phyloP scores from a whole-genome alignment of 2,329 filamentous ascomycete species.

The Pseudocercospora cruenta region DNA sequence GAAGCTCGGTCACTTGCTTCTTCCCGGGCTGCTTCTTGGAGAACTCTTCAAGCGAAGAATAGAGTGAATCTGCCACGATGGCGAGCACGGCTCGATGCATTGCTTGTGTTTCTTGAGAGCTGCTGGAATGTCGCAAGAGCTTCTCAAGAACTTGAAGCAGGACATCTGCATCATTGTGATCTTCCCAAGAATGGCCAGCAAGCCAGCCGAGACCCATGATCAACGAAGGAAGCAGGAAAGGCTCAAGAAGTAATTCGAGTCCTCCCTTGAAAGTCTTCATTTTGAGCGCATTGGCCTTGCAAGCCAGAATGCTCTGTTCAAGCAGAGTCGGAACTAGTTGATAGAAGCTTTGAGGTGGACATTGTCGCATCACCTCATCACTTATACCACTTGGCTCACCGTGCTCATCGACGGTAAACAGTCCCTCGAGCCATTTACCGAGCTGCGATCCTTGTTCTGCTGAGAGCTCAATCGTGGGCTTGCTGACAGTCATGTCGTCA shows the following conservation, averaged over 20 bases:
- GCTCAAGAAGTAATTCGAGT: slow-evolving; percentile 78
- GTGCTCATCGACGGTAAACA: slow-evolving; percentile 70
- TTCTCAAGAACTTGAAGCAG: slow-evolving; percentile 73
- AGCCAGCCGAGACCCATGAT: slow-evolving; percentile 75
- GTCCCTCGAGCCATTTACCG: slow-evolving; percentile 73
- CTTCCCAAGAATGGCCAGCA: slow-evolving; percentile 69
- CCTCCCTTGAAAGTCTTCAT: slow-evolving; percentile 74
- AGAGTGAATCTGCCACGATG: slow-evolving; percentile 70
- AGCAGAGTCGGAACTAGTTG: slow-evolving; percentile 76
- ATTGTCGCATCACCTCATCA: slow-evolving; percentile 80
- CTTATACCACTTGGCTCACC: slow-evolving; percentile 66
- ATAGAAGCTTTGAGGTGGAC: slow-evolving; percentile 81
- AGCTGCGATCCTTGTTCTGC: slow-evolving; percentile 69
- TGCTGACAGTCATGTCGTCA: slow-evolving; percentile 60
- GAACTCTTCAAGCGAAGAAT: slow-evolving; percentile 67
- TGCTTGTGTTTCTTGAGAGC: slow-evolving; percentile 70
- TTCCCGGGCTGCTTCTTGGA: slow-evolving; percentile 69
- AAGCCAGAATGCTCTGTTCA: slow-evolving; percentile 72
- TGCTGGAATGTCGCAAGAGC: slow-evolving; percentile 70
- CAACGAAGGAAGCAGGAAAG: slow-evolving; percentile 77
- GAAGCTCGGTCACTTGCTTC: slow-evolving; percentile 68
- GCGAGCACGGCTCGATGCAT: slow-evolving; percentile 74
- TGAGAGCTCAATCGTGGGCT: slow-evolving; percentile 62
- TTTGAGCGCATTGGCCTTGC: slow-evolving; percentile 65
- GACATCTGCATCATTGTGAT: slow-evolving; percentile 65